Base-by-base conservation (phyloP, 1,284 basidiomycete species). In the Cryptococcus floricola region DNA sequence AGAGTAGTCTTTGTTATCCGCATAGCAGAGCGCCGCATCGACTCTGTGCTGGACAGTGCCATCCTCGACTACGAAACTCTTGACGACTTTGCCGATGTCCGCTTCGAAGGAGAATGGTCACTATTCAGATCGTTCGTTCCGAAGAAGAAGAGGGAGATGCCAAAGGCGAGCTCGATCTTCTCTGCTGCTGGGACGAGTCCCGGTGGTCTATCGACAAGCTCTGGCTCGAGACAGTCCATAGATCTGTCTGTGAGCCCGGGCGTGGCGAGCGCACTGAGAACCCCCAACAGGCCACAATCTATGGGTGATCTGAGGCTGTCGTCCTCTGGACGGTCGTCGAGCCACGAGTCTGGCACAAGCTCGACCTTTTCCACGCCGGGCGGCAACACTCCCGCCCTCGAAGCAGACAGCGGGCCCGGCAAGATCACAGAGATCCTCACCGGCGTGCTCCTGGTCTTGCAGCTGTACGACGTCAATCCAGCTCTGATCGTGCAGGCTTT, bases 51-150 rank as follows among this genome's bases (percentile, higher is more conserved):
- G 19, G 92, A 98, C 69, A 75, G 83, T 0, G 84, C 90, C 0
- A 79, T 98, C 53, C 81, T 98, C 56, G 93, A 98, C 56, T 87
- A 89, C 68, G 84, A 88, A 31, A 83, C 91, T 0, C 80, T 88
- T 14, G 85, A 88, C 1, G 86, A 85, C 9, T 86, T 91, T 59
- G 87, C 89, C 48, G 83, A 85, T 39, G 81, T 98, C 23, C 87
- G 92, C 56, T 98, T 97, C 68, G 92, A 97, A 75, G 92, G 91
- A 9, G 95, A 98, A 63, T 98, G 95, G 93, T 87, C 88, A 0
- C 87, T 96, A 65, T 82, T 96, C 50, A 84, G 89, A 38, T 84
- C 79, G 23, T 74, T 95, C 60, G 83, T 82, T 5, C 78, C 81
- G 39, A 82, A 82, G 59, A 91, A 87, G 79, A 88, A 85, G 73